Conservation (phyloP, 805 yeast species). For the Wickerhamomyces xylosicus region DNA sequence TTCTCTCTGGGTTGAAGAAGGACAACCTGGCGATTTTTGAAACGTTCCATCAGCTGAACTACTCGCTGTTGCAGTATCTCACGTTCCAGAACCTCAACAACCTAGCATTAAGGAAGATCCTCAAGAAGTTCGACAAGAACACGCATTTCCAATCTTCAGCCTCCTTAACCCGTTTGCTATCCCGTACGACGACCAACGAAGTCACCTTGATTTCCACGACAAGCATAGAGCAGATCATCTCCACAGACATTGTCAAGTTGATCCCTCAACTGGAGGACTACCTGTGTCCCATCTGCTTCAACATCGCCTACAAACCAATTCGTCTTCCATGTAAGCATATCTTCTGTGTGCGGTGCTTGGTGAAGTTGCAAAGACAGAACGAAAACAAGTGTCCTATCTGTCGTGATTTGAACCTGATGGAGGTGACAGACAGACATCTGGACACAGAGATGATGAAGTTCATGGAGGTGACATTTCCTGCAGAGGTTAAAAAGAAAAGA, state of each 20-base stretch:
- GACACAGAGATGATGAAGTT: conserved; percentile 42
- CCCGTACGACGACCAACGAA: conserved; percentile 15
- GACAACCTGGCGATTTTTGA: conserved; percentile 34
- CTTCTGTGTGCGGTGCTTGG: conserved; percentile 64
- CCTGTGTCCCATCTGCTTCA: conserved; percentile 62
- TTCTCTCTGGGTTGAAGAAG: conserved; percentile 28
- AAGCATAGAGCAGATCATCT: conserved; percentile 30
- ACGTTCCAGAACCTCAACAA: conserved; percentile 54
- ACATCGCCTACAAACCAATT: conserved; percentile 65
- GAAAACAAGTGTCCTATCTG: conserved; percentile 65
- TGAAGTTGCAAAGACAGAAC: conserved; percentile 49
- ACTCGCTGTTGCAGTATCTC: conserved; percentile 42
- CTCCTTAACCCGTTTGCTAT: conserved; percentile 34
- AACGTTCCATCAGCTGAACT: conserved; percentile 42
- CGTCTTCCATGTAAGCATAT: conserved; percentile 53
- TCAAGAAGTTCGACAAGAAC: conserved; percentile 69
- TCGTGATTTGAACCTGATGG: conserved; percentile 36
- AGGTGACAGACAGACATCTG: conserved; percentile 51
- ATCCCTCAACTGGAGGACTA: conserved; percentile 73
- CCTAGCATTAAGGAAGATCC: conserved; percentile 55
- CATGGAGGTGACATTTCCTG: conserved; percentile 53
- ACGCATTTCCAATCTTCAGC: conserved; percentile 42
- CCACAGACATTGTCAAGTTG: conserved; percentile 40
- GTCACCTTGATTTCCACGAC: conserved; percentile 5
- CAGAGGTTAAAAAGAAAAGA: conserved; percentile 54